These are phyloP conservation scores for Hyaloscypha variabilis DNA, from an alignment of 495 filamentous ascomycete species.

Conservation along the genomic window DNA sequence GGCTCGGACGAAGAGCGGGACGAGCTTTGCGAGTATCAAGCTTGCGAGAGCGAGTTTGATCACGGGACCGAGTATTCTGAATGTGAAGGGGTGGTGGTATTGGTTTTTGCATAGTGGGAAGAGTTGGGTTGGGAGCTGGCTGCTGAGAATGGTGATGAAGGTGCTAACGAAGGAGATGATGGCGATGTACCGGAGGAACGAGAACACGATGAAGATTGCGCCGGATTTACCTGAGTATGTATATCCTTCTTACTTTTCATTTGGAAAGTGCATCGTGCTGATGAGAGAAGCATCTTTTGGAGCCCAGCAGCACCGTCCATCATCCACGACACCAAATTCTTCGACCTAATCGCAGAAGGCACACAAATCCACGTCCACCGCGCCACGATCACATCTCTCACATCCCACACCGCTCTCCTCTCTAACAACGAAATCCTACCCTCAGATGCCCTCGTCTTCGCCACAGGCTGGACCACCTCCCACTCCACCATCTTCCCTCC, in stretches of 20 bases:
- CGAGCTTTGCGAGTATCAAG: slow-evolving; percentile 1
- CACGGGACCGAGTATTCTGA: too few relatives aligned
- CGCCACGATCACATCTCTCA: background rate
- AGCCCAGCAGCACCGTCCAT: background rate
- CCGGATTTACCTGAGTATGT: slow-evolving; percentile 8
- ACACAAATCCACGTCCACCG: slow-evolving; percentile 13
- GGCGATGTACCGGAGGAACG: too few relatives aligned
- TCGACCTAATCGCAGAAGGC: slow-evolving; percentile 16
- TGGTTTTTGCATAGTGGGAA: too few relatives aligned
- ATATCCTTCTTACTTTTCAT: background rate
- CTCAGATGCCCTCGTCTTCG: slow-evolving; percentile 34
- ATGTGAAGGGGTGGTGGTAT: too few relatives aligned
- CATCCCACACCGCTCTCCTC: slow-evolving; percentile 2
- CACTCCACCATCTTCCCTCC: slow-evolving; percentile 11
- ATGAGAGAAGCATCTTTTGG: slow-evolving; percentile 17
- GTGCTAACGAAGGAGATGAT: too few relatives aligned
- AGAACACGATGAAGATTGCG: slow-evolving; percentile 6
- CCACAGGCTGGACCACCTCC: slow-evolving; percentile 34
- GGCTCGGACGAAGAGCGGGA: slow-evolving; percentile 16
- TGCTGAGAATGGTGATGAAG: too few relatives aligned
- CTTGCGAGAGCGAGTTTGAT: too few relatives aligned
- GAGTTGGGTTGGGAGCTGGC: too few relatives aligned
- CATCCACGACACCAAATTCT: slow-evolving; percentile 6
- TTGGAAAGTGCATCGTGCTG: too few relatives aligned
- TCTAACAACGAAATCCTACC: slow-evolving; percentile 22